These are phyloP conservation scores for Arctostaphylos glauca DNA, from an alignment of 148 eudicot genomes.

Conservation along the genomic window DNA sequence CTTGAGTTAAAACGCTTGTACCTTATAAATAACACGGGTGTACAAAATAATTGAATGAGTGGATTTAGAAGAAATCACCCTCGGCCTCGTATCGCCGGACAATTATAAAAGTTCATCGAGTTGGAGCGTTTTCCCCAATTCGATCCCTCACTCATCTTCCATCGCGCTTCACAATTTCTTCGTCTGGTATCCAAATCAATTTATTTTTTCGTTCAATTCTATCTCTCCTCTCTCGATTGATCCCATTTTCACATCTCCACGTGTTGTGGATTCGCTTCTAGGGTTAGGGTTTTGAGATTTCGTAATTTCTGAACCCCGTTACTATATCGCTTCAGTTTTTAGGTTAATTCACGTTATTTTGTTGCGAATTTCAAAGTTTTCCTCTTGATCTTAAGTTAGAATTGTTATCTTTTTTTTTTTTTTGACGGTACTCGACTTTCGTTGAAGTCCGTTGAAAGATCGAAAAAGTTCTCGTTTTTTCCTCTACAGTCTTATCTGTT, in stretches of 20 bases:
- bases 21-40: no score
- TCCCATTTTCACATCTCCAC: neutral
- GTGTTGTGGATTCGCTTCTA: neutral
- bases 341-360: neutral
- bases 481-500: neutral
- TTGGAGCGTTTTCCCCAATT: neutral
- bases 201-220: neutral
- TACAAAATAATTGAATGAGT: no score
- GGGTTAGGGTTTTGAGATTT: slow-evolving; percentile 17
- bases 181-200: neutral
- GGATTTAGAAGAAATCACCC: no score
- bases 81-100: neutral
- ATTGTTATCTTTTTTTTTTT: neutral
- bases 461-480: neutral
- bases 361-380: neutral
- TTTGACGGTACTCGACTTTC: neutral
- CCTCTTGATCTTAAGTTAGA: neutral
- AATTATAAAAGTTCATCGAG: neutral
- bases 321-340: neutral
- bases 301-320: neutral
- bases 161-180: neutral
- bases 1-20: no score
- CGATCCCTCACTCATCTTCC: neutral
- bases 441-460: neutral
- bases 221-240: neutral